These are phyloP conservation scores for Epichloe brachyelytri DNA, from an alignment of 2,329 filamentous ascomycete genomes.

Conservation along the genomic window DNA sequence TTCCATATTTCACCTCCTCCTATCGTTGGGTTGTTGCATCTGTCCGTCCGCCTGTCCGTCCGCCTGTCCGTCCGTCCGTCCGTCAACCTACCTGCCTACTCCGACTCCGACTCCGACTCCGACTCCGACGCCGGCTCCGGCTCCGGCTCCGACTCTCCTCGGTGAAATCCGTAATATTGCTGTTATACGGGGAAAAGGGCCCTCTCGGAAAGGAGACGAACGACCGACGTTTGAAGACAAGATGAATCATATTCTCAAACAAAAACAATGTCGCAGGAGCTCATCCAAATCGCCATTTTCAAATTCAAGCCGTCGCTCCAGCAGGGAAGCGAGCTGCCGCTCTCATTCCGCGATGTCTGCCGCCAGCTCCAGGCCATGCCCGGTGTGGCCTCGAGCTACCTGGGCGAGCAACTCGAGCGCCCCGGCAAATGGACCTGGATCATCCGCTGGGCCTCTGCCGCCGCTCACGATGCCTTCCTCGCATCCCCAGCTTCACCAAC, in stretches of 20 bases:
- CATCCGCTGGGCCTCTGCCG: slow-evolving; percentile 21
- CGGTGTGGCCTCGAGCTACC: slow-evolving; percentile 20
- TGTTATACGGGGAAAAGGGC: neutral
- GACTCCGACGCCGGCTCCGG: too few species aligned
- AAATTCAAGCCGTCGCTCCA: slow-evolving; percentile 18
- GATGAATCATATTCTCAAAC: slow-evolving; percentile 9
- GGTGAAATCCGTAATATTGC: neutral
- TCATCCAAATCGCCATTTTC: slow-evolving; percentile 19
- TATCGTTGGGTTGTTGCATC: too few species aligned
- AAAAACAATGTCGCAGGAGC: slow-evolving; percentile 15
- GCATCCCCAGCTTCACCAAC: slow-evolving; percentile 26
- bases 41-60: too few species aligned
- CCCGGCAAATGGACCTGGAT: slow-evolving; percentile 20
- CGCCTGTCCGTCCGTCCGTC: too few species aligned
- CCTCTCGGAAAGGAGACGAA: neutral
- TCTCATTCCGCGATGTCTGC: slow-evolving; percentile 12
- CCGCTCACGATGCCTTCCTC: slow-evolving; percentile 26
- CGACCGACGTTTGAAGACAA: neutral
- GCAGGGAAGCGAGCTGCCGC: slow-evolving; percentile 10
- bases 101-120: too few species aligned
- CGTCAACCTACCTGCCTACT: too few species aligned
- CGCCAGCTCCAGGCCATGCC: slow-evolving; percentile 18
- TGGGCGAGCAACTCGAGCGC: slow-evolving; percentile 22
- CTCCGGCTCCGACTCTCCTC: neutral
- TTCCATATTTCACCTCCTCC: too few species aligned